Evolutionary conservation across 164 flowering plant species (phyloP), one percentile per base, ranked within the genome.

Genomic region (Tetrastigma voinierianum): DNA sequence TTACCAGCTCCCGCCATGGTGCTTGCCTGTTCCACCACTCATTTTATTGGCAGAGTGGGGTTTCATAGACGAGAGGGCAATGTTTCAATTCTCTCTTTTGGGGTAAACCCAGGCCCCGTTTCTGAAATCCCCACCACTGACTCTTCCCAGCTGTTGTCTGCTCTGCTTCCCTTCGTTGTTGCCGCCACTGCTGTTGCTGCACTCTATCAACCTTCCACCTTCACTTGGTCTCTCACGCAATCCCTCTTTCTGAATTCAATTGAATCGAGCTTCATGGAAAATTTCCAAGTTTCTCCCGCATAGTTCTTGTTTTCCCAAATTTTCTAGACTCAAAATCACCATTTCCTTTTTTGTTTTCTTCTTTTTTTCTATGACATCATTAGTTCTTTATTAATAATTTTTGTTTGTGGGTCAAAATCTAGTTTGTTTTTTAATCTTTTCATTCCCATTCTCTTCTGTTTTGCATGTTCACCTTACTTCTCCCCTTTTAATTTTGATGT

Each of bases 161-260:
- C 89, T 8, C 24, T 91, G 90, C 90, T 94, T 70, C 98, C 98
- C 0, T 87, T 86, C 51, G 85, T 94, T 16, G 98, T 94, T 17
- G 96, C 91, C 21, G 82, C 81, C 53, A 94, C 98, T 24, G 97
- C 96, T 10, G 73, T 88, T 21, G 86, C 89, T 17, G 96, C 98
- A 53, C 84, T 94, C 7, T 65, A 75, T 59, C 83, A 86, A 63
- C 98, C 98, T 9, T 76, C 85, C 0, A 87, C 91, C 32, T 94
- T 91, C 63, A 79, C 93, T 25, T 94, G 98, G 97, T 91, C 0
- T 23, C 44, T 66, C 15, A 8, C 67, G 12, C 4, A 23, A 47
- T 61, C 48, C n/a, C 47, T 24, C 1, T 43, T 56, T 40, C 21
- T 23, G 43, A 23, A 16, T 44, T 23, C 3, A 15, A 10, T 19